Conservation (phyloP, 73 alveolate genomes). For the Vitrella brassicaformis region DNA sequence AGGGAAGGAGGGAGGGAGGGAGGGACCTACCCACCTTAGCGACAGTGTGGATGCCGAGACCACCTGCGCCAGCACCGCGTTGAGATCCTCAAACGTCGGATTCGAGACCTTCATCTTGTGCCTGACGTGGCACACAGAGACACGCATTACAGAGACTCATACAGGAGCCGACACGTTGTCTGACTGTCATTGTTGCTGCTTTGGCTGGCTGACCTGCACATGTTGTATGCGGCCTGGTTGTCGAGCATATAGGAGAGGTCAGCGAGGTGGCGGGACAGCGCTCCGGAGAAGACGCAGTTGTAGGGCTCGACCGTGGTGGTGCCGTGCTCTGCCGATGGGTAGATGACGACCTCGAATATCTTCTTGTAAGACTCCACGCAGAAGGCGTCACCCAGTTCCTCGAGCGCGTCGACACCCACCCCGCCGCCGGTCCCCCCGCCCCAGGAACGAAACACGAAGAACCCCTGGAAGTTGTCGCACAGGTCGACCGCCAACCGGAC, state of each 20-base stretch:
- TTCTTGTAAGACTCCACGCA: neutral
- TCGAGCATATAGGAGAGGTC: neutral
- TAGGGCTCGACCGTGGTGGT: neutral
- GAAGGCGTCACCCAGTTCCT: neutral
- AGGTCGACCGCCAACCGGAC: neutral
- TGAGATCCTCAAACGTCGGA: neutral
- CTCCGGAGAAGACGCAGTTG: neutral
- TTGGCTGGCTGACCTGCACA: neutral
- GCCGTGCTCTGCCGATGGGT: neutral
- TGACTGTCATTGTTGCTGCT: neutral
- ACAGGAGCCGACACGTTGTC: neutral
- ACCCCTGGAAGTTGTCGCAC: neutral
- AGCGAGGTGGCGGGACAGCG: neutral
- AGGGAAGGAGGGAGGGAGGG: neutral
- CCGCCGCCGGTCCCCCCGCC: neutral
- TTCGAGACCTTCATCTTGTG: neutral
- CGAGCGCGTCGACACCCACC: neutral
- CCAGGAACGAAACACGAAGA: neutral
- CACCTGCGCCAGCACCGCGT: neutral
- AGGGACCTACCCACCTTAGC: no score
- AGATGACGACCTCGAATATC: neutral
- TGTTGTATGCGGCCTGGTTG: neutral
- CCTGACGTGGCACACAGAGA: neutral
- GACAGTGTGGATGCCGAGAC: neutral
- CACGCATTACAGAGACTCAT: neutral